Evolutionary conservation across 371 early-diverging fungal species (phyloP).

Genomic region (Blakeslea trispora): DNA sequence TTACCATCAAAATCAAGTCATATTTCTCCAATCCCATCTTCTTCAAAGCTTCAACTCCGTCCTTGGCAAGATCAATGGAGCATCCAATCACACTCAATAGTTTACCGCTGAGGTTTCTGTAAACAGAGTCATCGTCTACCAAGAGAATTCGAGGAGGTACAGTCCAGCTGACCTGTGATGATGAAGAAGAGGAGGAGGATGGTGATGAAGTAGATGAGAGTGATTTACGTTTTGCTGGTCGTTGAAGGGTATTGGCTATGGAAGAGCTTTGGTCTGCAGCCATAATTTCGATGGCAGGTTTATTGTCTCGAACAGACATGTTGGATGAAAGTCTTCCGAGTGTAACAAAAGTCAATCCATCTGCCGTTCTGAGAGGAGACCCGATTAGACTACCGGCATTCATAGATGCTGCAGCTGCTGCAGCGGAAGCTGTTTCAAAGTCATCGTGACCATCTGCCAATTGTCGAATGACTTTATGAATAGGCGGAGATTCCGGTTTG

Average conservation of each 20-base stretch:
- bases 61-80: slow-evolving; percentile 70
- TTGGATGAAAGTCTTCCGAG: slow-evolving; percentile 48
- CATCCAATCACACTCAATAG: slow-evolving; percentile 71
- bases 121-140: slow-evolving; percentile 78
- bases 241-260: slow-evolving; percentile 13
- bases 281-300: slow-evolving; percentile 40
- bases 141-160: slow-evolving; percentile 72
- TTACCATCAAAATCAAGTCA: slow-evolving; percentile 81
- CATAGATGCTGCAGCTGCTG: slow-evolving; percentile 46
- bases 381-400: slow-evolving; percentile 50
- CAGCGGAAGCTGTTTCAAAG: slow-evolving; percentile 25
- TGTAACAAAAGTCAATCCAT: slow-evolving; percentile 54
- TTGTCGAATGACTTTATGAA: slow-evolving; percentile 11
- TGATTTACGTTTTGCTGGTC: slow-evolving; percentile 17
- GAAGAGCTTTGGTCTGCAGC: slow-evolving; percentile 29
- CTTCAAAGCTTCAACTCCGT: slow-evolving; percentile 74
- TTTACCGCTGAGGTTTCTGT: slow-evolving; percentile 64
- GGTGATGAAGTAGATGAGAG: slow-evolving; percentile 12
- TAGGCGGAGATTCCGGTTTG: background rate
- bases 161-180: slow-evolving; percentile 52
- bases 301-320: slow-evolving; percentile 36
- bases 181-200: slow-evolving; percentile 15
- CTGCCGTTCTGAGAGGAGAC: slow-evolving; percentile 41
- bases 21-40: slow-evolving; percentile 66
- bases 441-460: background rate